Percentiles rank a stretch among this genome's conserved stretches.
These are phyloP conservation scores for Noccaea caerulescens DNA, from an alignment of 345 rosid genomes.

Conservation along the genomic window DNA sequence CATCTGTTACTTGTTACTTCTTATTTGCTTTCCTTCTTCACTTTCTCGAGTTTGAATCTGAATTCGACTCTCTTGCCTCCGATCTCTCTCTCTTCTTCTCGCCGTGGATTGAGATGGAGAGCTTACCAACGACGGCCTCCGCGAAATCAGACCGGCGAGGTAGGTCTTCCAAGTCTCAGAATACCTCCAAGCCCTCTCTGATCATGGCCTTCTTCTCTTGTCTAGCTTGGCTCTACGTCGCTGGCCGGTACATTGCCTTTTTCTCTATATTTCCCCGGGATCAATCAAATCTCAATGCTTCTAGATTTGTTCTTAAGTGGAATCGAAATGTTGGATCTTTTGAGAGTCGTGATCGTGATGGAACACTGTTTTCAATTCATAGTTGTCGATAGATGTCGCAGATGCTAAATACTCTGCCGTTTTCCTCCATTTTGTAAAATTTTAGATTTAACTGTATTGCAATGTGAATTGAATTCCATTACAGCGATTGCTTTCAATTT, in stretches of 20 bases:
- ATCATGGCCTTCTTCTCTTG: constrained; percentile 86
- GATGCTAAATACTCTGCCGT: not conserved
- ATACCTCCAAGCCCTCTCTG: constrained; percentile 69
- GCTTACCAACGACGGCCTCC: constrained; percentile 57
- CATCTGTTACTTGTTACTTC: constrained; percentile 2
- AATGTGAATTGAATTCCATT: constrained; percentile 19
- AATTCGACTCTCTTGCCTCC: not conserved
- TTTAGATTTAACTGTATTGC: not conserved
- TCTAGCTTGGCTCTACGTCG: constrained; percentile 96
- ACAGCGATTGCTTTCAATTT: not conserved
- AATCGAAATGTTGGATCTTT: not conserved
- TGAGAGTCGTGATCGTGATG: not conserved
- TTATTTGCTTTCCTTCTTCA: constrained; percentile 11
- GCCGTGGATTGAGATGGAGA: constrained; percentile 61
- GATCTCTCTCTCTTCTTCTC: constrained; percentile 15
- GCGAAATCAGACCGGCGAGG: constrained; percentile 69
- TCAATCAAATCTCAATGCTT: constrained; percentile 1
- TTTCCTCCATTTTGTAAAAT: not conserved
- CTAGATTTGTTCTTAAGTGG: not conserved
- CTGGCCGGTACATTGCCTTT: constrained; percentile 65
- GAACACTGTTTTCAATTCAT: not conserved
- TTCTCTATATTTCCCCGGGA: not conserved
- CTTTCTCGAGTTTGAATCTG: constrained; percentile 6
- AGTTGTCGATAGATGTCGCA: constrained; percentile 21
- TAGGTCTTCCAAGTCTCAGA: constrained; percentile 68